Evolutionary conservation across 2,329 filamentous ascomycete species (phyloP).

Genomic region (Dactylellina haptotyla): DNA sequence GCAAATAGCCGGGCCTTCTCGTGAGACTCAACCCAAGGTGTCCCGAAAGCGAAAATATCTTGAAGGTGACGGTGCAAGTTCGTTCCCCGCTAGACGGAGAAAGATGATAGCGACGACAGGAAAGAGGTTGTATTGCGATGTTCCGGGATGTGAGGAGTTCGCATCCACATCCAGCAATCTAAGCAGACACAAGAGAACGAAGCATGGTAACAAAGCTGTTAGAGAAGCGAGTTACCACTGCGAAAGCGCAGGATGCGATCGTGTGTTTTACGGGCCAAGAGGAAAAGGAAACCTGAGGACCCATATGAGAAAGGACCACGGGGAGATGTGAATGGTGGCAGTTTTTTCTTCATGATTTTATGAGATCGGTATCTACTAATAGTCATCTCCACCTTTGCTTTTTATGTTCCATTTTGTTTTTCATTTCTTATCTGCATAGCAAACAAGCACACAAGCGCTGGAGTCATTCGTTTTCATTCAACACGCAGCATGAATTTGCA

Average conservation of each 20-base stretch:
- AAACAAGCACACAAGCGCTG: conserved; percentile 21
- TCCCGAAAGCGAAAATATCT: conserved; percentile 51
- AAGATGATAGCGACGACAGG: conserved; percentile 36
- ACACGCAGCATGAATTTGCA: neutral
- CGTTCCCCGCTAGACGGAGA: conserved; percentile 45
- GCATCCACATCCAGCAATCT: conserved; percentile 52
- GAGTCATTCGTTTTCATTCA: conserved; percentile 22
- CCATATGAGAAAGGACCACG: conserved; percentile 48
- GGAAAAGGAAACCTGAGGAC: conserved; percentile 46
- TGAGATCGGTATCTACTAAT: conserved; percentile 1
- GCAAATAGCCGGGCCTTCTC: neutral
- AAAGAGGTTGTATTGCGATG: conserved; percentile 48
- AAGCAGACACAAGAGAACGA: conserved; percentile 49
- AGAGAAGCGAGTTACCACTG: conserved; percentile 50
- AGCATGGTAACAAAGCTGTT: conserved; percentile 41
- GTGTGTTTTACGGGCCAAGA: conserved; percentile 49
- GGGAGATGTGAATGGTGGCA: neutral
- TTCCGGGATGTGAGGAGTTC: conserved; percentile 51
- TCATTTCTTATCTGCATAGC: conserved; percentile 19
- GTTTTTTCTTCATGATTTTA: neutral
- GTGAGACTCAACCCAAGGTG: conserved; percentile 10
- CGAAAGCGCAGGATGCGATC: conserved; percentile 28
- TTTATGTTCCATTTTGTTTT: conserved; percentile 4
- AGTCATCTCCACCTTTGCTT: neutral
- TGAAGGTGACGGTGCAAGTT: conserved; percentile 45